Evolutionary conservation across 768 basidiomycete species (phyloP), one percentile per base, ranked within the genome.

Genomic region (Leccinellum luteum): DNA sequence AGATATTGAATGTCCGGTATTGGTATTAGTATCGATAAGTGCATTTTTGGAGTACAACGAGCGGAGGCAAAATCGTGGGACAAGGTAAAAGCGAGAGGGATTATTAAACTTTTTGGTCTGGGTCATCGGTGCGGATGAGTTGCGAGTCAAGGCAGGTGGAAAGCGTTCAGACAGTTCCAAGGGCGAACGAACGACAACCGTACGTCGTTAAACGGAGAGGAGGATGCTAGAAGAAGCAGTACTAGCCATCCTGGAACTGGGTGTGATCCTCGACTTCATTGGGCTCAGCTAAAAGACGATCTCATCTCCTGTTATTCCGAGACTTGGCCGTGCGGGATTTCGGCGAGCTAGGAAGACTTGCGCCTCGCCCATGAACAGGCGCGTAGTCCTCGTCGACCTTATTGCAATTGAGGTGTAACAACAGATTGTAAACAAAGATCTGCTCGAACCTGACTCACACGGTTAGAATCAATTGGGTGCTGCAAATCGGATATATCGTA

Each of bases 361-460:
- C 86, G 34, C 87, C 90, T 23, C 87, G 80, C 8, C 92, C 93
- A 69, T 95, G 93, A 14, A 76, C 73, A 25, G 94, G 94, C 31
- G 81, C 76, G 69, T 92, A 96, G 58, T 86, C 82, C 4, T 81
- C 76, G 69, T 96, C 94, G n/a, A 90, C 75, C 60, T 84, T 84
- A 54, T 78, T 75, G 64, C 90, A 90, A 60, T 83, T 85, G 59
- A 94, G 85, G 70, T 95, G 83, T 23, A 91, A 74, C 9, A 96
- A 76, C 30, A 97, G 78, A 67, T 94, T 87, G 62, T 91, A 86
- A 1, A 96, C 89, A 65, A 96, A 95, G 53, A 85, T 81, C 66
- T 94, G 90, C 67, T 97, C 94, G 66, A 88, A 95, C 70, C 90
- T 90, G 57, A 44, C 19, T 5, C 50, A n/a, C 53, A 62, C 38